These are phyloP conservation scores for Hanseniaspora jakobsenii DNA, from an alignment of 805 yeast species.

Conservation along the genomic window DNA sequence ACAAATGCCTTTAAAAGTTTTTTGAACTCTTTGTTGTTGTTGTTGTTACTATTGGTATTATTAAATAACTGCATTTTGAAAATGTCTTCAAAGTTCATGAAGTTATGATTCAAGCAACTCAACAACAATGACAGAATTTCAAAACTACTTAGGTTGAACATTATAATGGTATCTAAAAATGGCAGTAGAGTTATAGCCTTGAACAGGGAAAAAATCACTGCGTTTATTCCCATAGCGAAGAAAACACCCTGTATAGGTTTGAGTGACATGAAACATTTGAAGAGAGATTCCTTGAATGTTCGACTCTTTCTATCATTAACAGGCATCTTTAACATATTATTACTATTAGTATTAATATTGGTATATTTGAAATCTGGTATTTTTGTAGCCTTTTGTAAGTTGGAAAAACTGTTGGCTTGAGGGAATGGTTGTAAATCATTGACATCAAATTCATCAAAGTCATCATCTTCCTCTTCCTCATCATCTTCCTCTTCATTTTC, in stretches of 20 bases:
- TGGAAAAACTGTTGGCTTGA: neutral
- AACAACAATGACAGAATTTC: constrained; percentile 27
- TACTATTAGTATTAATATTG: too few species aligned
- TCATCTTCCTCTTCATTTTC: neutral
- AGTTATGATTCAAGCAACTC: constrained; percentile 25
- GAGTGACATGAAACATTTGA: neutral
- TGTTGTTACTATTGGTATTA: too few species aligned
- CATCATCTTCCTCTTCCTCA: too few species aligned
- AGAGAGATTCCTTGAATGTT: too few species aligned
- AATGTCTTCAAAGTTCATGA: constrained; percentile 16
- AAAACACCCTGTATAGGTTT: constrained; percentile 20
- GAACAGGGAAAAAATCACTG: constrained; percentile 13
- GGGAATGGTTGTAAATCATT: constrained; percentile 14
- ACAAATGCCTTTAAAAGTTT: constrained; percentile 17
- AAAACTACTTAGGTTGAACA: constrained; percentile 19
- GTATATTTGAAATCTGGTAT: neutral
- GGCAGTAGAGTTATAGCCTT: constrained; percentile 15
- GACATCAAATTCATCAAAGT: constrained; percentile 9
- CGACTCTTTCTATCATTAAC: too few species aligned
- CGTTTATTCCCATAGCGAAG: constrained; percentile 18
- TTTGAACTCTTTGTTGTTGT: constrained; percentile 7
- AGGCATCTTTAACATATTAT: too few species aligned
- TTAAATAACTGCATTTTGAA: too few species aligned
- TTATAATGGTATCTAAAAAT: constrained; percentile 11
- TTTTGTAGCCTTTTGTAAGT: neutral